phyloP scores from a whole-genome alignment of 2,329 filamentous ascomycete species.

The Alternaria alternata region DNA sequence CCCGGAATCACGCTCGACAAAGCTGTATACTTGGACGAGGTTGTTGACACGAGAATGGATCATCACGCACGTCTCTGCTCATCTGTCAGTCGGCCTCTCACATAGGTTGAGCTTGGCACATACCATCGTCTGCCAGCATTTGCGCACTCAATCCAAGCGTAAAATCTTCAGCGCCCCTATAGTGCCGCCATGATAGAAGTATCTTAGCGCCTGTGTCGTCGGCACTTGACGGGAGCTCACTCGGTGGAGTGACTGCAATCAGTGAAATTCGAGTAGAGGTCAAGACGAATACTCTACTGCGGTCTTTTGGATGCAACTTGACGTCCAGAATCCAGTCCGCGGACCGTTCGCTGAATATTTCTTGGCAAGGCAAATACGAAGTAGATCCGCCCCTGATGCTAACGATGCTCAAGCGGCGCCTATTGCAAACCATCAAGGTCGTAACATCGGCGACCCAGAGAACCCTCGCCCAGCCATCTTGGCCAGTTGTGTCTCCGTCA shows the following conservation, averaged over 20 bases:
- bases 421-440: slow-evolving; percentile 63
- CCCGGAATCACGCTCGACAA: slow-evolving; percentile 20
- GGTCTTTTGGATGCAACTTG: slow-evolving; percentile 57
- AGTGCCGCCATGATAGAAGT: slow-evolving; percentile 62
- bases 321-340: slow-evolving; percentile 66
- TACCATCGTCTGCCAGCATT: slow-evolving; percentile 45
- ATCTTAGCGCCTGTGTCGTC: slow-evolving; percentile 45
- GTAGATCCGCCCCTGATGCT: slow-evolving; percentile 39
- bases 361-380: slow-evolving; percentile 31
- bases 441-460: slow-evolving; percentile 58
- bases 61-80: slow-evolving; percentile 39
- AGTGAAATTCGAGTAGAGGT: slow-evolving; percentile 63
- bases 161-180: slow-evolving; percentile 61
- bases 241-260: slow-evolving; percentile 53
- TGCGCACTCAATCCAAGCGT: slow-evolving; percentile 54
- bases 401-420: slow-evolving; percentile 50
- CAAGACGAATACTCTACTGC: slow-evolving; percentile 65
- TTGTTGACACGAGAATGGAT: slow-evolving; percentile 45
- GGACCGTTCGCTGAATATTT: slow-evolving; percentile 36
- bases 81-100: slow-evolving; percentile 13
- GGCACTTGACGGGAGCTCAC: slow-evolving; percentile 29
- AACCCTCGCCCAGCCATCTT: slow-evolving; percentile 61
- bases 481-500: slow-evolving; percentile 6
- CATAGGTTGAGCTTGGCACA: neutral
- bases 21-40: slow-evolving; percentile 42